Evolutionary conservation across 2,329 filamentous ascomycete genomes (phyloP), one percentile per base, ranked within the genome.

Genomic region (Talaromyces rugulosus): DNA sequence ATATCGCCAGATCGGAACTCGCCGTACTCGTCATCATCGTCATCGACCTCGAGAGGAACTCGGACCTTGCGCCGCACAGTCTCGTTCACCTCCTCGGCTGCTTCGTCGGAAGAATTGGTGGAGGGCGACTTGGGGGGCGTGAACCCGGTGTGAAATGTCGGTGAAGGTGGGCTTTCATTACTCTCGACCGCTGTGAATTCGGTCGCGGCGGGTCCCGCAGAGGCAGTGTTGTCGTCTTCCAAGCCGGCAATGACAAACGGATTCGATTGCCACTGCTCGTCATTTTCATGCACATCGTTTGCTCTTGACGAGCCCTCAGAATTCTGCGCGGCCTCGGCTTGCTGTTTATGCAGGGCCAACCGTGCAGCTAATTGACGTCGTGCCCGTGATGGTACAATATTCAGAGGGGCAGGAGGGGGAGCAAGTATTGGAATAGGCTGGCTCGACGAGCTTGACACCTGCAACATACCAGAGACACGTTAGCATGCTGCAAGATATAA

Each of bases 301-400:
- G 53, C 42, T 18, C 28, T 51, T 44, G 61, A 56, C 40, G 47
- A 42, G 42, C 59, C 61, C 14, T 27, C 55, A 6, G 56, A 47
- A 30, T 57, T 62, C 36, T 62, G 53, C 31, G 56, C 76, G 1
- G 81, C 74, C 50, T 80, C 76, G 5, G 81, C 77, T 66, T 86
- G 85, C 74, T 91, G 89, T 67, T 87, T 86, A 66, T 91, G 89
- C 76, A 89, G 85, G 2, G 91, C 86, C 70, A 98, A 83, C 12
- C 93, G 87, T 12, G 91, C 90, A n/a, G 92, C 93, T n/a, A 98
- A 85, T 75, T 96, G 92, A 60, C 92, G 83, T 57, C 94, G 87
- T 7, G 94, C 94, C 58, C 94, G 87, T 7, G 92, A 96, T 2
- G 94, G 93, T 0, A 90, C 88, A 40, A 94, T 87, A 73, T 94